phyloP scores from a whole-genome alignment of 345 rosid species.

The Citrus glauca region DNA sequence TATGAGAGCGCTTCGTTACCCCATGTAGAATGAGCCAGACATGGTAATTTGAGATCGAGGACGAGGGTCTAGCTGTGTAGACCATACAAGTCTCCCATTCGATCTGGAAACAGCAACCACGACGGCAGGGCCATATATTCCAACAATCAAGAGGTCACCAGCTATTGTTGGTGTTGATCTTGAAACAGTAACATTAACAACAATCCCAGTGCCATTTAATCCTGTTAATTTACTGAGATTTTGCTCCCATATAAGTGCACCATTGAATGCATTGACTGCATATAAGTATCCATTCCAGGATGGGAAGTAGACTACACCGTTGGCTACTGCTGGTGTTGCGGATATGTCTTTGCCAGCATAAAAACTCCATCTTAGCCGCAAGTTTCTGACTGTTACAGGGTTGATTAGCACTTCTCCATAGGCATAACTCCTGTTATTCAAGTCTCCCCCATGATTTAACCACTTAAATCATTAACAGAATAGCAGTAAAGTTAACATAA shows the following conservation, averaged over 20 bases:
- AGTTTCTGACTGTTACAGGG: slow-evolving; percentile 11
- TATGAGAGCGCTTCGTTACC: slow-evolving; percentile 20
- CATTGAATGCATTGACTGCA: slow-evolving; percentile 44
- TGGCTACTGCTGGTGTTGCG: slow-evolving; percentile 41
- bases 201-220: slow-evolving; percentile 21
- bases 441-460: slow-evolving; percentile 43
- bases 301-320: slow-evolving; percentile 42
- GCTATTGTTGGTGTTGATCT: slow-evolving; percentile 47
- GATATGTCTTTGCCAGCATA: slow-evolving; percentile 44
- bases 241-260: slow-evolving; percentile 43
- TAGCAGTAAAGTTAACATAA: background rate
- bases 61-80: slow-evolving; percentile 29
- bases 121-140: slow-evolving; percentile 41
- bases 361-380: slow-evolving; percentile 40
- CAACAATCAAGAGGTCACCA: slow-evolving; percentile 26
- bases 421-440: slow-evolving; percentile 31
- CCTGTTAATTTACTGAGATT: slow-evolving; percentile 39
- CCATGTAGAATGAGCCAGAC: slow-evolving; percentile 38
- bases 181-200: slow-evolving; percentile 28
- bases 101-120: slow-evolving; percentile 35
- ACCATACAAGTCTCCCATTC: slow-evolving; percentile 38
- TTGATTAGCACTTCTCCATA: slow-evolving; percentile 22
- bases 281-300: slow-evolving; percentile 51
- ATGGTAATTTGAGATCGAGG: slow-evolving; percentile 31
- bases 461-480: slow-evolving; percentile 21